A percentile compares a stretch with the other conserved stretches of the same genome.
These are phyloP conservation scores for Biancaea sappan DNA, from an alignment of 306 rosid genomes.

Conservation along the genomic window DNA sequence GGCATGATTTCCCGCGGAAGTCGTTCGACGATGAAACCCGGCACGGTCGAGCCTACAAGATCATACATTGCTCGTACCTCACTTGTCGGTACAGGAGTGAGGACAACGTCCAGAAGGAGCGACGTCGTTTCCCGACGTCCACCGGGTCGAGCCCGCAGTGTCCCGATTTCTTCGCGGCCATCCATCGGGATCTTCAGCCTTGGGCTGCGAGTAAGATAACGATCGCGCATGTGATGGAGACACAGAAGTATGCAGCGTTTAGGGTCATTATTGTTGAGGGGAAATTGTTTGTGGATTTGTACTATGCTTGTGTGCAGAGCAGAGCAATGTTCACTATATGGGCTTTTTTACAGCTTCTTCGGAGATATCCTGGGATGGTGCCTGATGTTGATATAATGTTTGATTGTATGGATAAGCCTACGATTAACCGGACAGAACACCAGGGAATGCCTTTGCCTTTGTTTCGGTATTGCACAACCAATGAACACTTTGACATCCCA, in stretches of 20 bases:
- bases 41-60: slow-evolving; percentile 57
- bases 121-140: not conserved
- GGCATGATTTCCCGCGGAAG: slow-evolving; percentile 76
- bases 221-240: slow-evolving; percentile 47
- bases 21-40: slow-evolving; percentile 60
- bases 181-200: slow-evolving; percentile 72
- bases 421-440: slow-evolving; percentile 52
- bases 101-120: not conserved
- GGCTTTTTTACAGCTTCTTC: slow-evolving; percentile 81
- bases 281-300: slow-evolving; percentile 75
- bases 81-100: slow-evolving; percentile 46
- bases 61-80: slow-evolving; percentile 78
- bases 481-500: slow-evolving; percentile 82
- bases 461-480: slow-evolving; percentile 84
- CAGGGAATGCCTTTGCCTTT: slow-evolving; percentile 72
- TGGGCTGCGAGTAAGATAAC: slow-evolving; percentile 61
- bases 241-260: slow-evolving; percentile 69
- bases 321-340: slow-evolving; percentile 87
- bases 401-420: slow-evolving; percentile 98
- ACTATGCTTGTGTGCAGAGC: slow-evolving; percentile 91
- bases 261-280: slow-evolving; percentile 73
- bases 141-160: slow-evolving; percentile 32
- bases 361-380: slow-evolving; percentile 74
- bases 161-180: slow-evolving; percentile 71
- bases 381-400: slow-evolving; percentile 97